Conservation (phyloP, 768 basidiomycete species). For the Amanita molliuscula region DNA sequence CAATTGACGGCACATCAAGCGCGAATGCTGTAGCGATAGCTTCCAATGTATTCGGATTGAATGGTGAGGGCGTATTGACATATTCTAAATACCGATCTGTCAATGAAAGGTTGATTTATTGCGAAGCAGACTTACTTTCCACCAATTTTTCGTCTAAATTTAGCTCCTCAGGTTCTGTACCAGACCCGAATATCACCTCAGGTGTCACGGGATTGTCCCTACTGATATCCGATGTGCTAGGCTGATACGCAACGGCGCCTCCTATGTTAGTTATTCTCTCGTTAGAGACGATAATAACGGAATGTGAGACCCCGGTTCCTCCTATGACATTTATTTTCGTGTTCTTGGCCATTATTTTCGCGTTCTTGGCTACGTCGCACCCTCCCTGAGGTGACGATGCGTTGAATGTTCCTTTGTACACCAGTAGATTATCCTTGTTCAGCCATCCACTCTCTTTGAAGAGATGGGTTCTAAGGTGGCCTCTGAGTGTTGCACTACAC, state of each 20-base stretch:
- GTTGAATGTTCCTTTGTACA: conserved; percentile 21
- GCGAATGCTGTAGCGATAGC: conserved; percentile 64
- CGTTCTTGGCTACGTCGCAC: background rate
- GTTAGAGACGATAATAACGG: conserved; percentile 51
- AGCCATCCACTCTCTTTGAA: conserved; percentile 53
- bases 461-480: conserved; percentile 41
- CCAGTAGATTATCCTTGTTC: conserved; percentile 29
- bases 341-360: conserved; percentile 5
- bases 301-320: conserved; percentile 29
- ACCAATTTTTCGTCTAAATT: conserved; percentile 12
- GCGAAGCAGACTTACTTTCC: conserved; percentile 13
- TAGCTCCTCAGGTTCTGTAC: conserved; percentile 7
- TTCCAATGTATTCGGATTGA: conserved; percentile 49
- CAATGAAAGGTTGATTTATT: conserved; percentile 6
- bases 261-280: conserved; percentile 46
- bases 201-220: conserved; percentile 12
- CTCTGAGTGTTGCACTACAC: conserved; percentile 62
- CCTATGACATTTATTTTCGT: conserved; percentile 10
- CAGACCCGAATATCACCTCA: conserved; percentile 11
- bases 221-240: conserved; percentile 10
- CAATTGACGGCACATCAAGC: conserved; percentile 58
- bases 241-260: conserved; percentile 28
- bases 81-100: conserved; percentile 26
- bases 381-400: background rate
- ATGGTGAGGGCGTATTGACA: conserved; percentile 34